Base-by-base conservation (phyloP, 2,329 filamentous ascomycete genomes). In the Penicillium corylophilum region DNA sequence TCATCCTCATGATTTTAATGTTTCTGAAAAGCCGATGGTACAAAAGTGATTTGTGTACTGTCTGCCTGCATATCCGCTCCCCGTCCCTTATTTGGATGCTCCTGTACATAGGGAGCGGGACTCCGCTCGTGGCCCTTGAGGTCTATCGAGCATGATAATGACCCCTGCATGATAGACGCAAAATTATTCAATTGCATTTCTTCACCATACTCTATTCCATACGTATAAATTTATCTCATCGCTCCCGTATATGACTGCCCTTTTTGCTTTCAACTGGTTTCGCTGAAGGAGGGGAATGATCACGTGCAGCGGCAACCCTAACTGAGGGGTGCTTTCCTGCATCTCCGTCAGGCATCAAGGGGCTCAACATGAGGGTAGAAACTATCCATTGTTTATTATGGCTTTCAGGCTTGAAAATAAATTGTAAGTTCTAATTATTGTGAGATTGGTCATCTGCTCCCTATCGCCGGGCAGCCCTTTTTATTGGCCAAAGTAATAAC, bases 111-210 rank as follows among this genome's bases (percentile, higher is more conserved):
- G 50, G 46, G 53, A 54, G 55, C 48, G 45, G 50, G 49, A 28
- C 38, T 51, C 36, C 36, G 40, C 39, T 48, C 44, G 33, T 12
- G 45, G 29, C 45, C 48, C 38, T 45, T 13, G 20, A 18, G 43
- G 41, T 35, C 18, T 16, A 26, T 28, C 31, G 39, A 39, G 36
- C 47, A 60, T 55, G 48, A 60, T 62, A 59, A 62, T 62, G 57
- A 62, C 41, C 44, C 45, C 39, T 36, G 43, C 44, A 59, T 48
- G 24, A 53, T 58, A 58, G 53, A 58, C 7, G 20, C 40, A 49
- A 48, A 51, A 49, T 33, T 29, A 56, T 39, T 46, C 46, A 36
- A 42, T 38, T 13, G 35, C 35, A 22, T 29, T 18, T 38, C 39
- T 47, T 35, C 6, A 39, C 2, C 3, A n/a, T 5, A 44, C 26